A percentile compares a stretch with the other conserved stretches of the same genome.
Evolutionary conservation across 192 early-diverging fungal genomes (phyloP).

Genomic region (Oehlia diaphana): DNA sequence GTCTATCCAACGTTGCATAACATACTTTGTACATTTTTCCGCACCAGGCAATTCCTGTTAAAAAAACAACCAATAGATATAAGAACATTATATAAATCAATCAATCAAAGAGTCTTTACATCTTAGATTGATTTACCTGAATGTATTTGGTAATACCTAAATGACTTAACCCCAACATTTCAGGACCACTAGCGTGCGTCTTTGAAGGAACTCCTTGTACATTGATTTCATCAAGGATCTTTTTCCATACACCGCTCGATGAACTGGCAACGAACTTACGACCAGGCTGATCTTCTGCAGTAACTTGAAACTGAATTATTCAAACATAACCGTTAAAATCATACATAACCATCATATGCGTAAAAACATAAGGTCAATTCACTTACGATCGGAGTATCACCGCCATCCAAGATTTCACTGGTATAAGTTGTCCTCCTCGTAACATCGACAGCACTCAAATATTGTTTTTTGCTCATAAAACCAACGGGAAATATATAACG

Average conservation of each 20-base stretch:
- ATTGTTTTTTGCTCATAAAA: conserved; percentile 63
- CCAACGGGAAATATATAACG: conserved; percentile 73
- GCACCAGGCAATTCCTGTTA: conserved; percentile 34
- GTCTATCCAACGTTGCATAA: conserved; percentile 37
- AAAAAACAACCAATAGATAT: not conserved
- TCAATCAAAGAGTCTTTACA: not conserved
- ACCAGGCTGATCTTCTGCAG: conserved; percentile 64
- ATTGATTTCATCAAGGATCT: conserved; percentile 59
- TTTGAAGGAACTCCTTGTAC: conserved; percentile 64
- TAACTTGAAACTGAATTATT: conserved; percentile 62
- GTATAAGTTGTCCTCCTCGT: conserved; percentile 57
- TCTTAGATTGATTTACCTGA: conserved; percentile 50
- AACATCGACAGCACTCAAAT: conserved; percentile 56
- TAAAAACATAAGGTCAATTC: not conserved
- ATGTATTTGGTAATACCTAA: conserved; percentile 72
- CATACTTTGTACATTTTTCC: conserved; percentile 35
- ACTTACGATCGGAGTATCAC: conserved; percentile 54
- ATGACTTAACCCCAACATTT: conserved; percentile 68
- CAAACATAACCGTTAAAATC: not conserved
- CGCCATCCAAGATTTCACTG: conserved; percentile 69
- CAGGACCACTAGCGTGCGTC: conserved; percentile 70
- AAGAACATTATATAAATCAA: not conserved
- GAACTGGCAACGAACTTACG: conserved; percentile 59
- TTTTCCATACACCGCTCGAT: conserved; percentile 71
- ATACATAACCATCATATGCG: not conserved